Base-by-base conservation (phyloP, 306 rosid species). In the Medicago ruthenica region DNA sequence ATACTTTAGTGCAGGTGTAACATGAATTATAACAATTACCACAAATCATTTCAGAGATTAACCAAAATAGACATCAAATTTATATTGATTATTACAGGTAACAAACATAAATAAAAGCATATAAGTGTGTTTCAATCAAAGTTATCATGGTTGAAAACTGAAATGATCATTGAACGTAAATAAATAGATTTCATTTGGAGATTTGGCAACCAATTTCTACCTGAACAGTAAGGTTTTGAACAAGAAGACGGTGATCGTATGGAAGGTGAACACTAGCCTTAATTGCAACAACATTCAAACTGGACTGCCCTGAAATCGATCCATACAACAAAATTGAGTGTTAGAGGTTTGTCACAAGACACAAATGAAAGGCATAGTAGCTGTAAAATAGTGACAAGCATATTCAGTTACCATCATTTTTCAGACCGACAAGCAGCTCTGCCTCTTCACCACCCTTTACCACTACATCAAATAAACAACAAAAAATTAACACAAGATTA, bases 211-310 rank as follows among this genome's bases (percentile, higher is more conserved):
- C 22, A 61, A 45, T 22, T 67, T 48, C 76, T 87, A 95, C 98
- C 95, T 88, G 89, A 57, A 83, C 76, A 79, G 97, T 89, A 78
- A 95, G 97, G 83, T 95, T 95, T 85, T 95, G 98, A 82, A 95
- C 96, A 50, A 87, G 86, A 60, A 89, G 14, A 9, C 61, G 80
- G 65, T 89, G 97, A 85, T 90, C 96, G 53, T 76, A 89, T 37
- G 97, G 93, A 55, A 90, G 92, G 79, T 92, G 96, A 81, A 95
- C 67, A 31, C 92, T 95, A 73, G 97, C 97, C 87, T 82, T 89
- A 73, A 95, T 84, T 22, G 96, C 97, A 76, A 90, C 68, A 74
- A 92, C 85, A 36, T 86, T 92, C 88, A 65, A 39, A 17, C 70
- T 40, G 2, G 70, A 65, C 17, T 65, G 31, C 70, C 70, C 70